phyloP scores from a whole-genome alignment of 2,329 filamentous ascomycete genomes.

The Sporothrix dimorphospora region DNA sequence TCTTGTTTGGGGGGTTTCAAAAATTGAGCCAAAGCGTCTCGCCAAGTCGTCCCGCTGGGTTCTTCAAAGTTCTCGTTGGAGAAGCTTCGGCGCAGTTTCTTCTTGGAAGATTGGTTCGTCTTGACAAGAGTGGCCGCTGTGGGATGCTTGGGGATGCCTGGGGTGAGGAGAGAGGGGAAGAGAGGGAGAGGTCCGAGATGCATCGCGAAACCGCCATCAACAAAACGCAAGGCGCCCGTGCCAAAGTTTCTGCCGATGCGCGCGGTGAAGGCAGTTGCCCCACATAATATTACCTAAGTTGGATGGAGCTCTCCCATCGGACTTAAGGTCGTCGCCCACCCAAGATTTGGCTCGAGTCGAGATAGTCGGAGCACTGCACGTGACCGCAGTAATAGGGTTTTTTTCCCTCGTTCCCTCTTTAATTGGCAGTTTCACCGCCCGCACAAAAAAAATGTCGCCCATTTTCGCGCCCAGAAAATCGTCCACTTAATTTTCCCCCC shows the following conservation, averaged over 20 bases:
- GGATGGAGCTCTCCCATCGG: neutral
- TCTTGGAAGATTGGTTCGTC: constrained; percentile 19
- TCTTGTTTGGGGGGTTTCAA: constrained; percentile 24
- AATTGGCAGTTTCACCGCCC: constrained; percentile 17
- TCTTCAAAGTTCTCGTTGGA: constrained; percentile 28
- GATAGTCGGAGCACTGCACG: constrained; percentile 18
- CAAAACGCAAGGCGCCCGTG: constrained; percentile 20
- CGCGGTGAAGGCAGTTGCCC: neutral
- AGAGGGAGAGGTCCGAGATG: neutral
- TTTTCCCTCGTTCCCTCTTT: neutral
- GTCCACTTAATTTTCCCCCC: constrained; percentile 21
- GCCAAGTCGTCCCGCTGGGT: neutral
- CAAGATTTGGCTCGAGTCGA: neutral
- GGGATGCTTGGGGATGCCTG: constrained; percentile 20
- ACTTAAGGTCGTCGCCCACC: constrained; percentile 31
- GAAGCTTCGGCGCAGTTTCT: constrained; percentile 30
- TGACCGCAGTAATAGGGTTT: constrained; percentile 29
- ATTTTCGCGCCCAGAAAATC: constrained; percentile 27
- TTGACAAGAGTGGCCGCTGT: constrained; percentile 26
- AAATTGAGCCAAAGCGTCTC: constrained; percentile 30
- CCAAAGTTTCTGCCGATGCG: constrained; percentile 23
- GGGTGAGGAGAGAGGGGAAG: neutral
- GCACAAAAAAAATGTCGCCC: constrained; percentile 29
- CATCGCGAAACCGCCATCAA: constrained; percentile 23
- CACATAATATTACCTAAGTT: neutral